Evolutionary conservation across 2,329 filamentous ascomycete genomes (phyloP).

Genomic region (Apiospora koreana): DNA sequence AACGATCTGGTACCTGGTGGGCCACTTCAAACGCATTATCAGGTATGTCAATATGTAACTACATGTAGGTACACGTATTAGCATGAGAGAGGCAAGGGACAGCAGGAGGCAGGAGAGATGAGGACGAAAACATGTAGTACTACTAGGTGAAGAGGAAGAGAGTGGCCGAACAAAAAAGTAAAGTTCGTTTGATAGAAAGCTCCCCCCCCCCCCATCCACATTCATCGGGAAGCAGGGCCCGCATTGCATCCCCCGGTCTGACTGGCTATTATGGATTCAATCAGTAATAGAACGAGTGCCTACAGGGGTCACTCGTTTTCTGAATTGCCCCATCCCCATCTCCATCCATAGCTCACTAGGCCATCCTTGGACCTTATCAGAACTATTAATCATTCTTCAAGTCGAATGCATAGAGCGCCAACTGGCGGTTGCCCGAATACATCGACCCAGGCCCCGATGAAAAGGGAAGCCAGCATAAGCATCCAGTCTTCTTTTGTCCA

Average conservation of each 20-base stretch:
- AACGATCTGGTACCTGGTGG: slow-evolving; percentile 1
- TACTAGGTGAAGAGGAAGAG: neutral
- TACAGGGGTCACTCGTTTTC: neutral
- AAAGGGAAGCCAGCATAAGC: neutral
- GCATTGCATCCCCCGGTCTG: neutral
- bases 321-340: neutral
- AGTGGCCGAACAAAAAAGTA: neutral
- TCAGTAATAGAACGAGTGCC: slow-evolving; percentile 1
- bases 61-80: neutral
- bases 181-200: neutral
- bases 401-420: slow-evolving; percentile 1
- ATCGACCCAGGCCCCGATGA: neutral
- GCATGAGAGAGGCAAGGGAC: neutral
- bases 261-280: neutral
- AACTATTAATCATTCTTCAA: slow-evolving; percentile 2
- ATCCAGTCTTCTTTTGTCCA: neutral
- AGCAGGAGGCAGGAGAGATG: neutral
- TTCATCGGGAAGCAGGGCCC: neutral
- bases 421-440: neutral
- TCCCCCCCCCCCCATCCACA: neutral
- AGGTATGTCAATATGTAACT: too few relatives aligned
- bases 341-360: neutral
- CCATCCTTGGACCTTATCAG: neutral
- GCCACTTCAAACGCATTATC: neutral
- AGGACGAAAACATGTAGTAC: neutral